Base-by-base conservation (phyloP, 352 stramenopile genomes). In the Pythium utonaiense region DNA sequence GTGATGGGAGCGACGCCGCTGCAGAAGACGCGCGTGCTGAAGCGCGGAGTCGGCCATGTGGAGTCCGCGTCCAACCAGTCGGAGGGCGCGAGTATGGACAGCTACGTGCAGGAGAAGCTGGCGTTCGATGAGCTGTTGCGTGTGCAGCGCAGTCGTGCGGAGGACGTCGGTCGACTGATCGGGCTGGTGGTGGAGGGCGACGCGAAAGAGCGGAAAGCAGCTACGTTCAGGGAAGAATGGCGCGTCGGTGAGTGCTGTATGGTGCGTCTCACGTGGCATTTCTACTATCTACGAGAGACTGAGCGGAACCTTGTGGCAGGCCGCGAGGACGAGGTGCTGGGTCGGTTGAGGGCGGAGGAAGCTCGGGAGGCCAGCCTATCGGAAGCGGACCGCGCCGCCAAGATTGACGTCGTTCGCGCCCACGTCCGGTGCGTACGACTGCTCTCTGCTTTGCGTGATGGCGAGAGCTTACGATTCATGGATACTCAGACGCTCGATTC, bases 141-240 rank as follows among this genome's bases (percentile, higher is more conserved):
- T 7, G 34, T 75, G 27, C 69, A 75, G 45, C 55, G 60, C 12
- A 69, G 70, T 21, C 73, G 73, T 9, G 54, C 67, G 0, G 70
- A 78, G 24, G 70, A 81, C 40, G 63, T 71, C 36, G 48, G 44
- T 3, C 67, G 42, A 33, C 30, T 81, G 19, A 31, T 70, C 22
- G 44, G 17, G 19, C 38, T 44, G 6, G 41, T 22, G 17, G n/a
- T 34, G 28, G 50, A 34, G 14, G 22, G 19, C 34, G 31, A 42
- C 0, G 24, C 53, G 48, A 74, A 54, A 33, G 21, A 8, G 25
- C 48, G 19, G 45, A 34, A 48, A 44, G 70, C 54, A 17, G 49
- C 19, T 28, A 56, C 30, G 51, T 78, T 73, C 40, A 64, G 73
- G 36, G 73, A 81, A 60, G 67, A 81, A 49, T 81, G 73, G 73